Percentiles rank a stretch among this genome's conserved stretches.
phyloP scores from a whole-genome alignment of 2,329 filamentous ascomycete genomes.

The Ophiostoma novo-ulmi region DNA sequence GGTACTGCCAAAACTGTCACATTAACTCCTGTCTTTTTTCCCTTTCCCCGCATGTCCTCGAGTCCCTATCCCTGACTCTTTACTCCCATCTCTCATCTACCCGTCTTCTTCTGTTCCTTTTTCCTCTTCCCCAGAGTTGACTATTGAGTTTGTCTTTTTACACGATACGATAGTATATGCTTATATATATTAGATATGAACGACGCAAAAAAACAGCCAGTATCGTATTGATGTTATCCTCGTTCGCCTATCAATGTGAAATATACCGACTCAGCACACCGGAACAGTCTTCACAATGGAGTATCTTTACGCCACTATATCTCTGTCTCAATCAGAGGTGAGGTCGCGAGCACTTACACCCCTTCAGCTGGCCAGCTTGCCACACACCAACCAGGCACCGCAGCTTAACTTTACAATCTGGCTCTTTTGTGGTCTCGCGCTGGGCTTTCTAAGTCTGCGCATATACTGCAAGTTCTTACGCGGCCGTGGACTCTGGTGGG shows the following conservation, averaged over 20 bases:
- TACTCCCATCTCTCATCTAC: background rate
- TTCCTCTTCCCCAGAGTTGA: background rate
- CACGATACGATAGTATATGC: background rate
- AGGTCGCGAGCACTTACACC: background rate
- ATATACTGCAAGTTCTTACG: background rate
- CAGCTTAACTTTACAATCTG: background rate
- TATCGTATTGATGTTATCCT: background rate
- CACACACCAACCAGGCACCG: background rate
- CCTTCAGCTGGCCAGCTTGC: background rate
- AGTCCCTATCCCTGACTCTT: background rate
- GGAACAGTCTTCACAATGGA: background rate
- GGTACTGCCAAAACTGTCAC: background rate
- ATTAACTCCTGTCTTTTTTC: background rate
- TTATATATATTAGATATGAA: background rate
- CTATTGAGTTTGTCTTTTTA: background rate
- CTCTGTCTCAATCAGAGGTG: background rate
- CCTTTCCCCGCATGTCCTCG: background rate
- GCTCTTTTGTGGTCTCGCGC: background rate
- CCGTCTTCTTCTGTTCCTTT: background rate
- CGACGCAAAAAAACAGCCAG: background rate
- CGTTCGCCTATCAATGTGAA: background rate
- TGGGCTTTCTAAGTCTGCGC: background rate
- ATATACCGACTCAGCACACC: background rate
- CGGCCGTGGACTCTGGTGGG: background rate
- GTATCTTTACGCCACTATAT: background rate